These are phyloP conservation scores for Backusella psychrophila DNA, from an alignment of 192 early-diverging fungal species.

Conservation along the genomic window DNA sequence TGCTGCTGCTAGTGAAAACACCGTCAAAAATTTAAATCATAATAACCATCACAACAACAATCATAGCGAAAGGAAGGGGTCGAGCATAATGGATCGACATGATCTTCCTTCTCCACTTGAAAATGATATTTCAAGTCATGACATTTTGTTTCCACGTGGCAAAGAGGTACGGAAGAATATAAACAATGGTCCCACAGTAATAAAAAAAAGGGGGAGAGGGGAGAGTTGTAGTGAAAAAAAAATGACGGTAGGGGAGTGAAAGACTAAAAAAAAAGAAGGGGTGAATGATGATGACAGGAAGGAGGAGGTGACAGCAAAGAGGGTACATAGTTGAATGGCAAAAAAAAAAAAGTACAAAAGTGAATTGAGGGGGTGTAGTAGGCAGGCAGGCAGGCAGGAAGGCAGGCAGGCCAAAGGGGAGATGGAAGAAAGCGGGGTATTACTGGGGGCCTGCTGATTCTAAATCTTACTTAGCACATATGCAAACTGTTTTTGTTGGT, in stretches of 20 bases:
- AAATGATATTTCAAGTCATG: slow-evolving; percentile 2
- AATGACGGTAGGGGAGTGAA: background rate
- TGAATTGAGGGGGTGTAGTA: background rate
- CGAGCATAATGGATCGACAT: background rate
- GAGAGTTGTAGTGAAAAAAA: background rate
- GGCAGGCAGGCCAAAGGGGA: background rate
- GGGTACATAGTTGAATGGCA: background rate
- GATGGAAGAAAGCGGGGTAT: background rate
- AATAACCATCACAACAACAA: background rate
- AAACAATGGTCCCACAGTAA: background rate
- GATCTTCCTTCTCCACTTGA: slow-evolving; percentile 5
- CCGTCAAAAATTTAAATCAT: background rate
- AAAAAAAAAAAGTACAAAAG: background rate
- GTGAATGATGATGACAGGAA: background rate
- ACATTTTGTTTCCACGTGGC: slow-evolving; percentile 1
- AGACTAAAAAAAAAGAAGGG: background rate
- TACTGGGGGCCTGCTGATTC: background rate
- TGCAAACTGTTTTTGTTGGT: slow-evolving; percentile 10
- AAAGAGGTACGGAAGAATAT: slow-evolving; percentile 4
- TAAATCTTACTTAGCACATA: slow-evolving; percentile 14
- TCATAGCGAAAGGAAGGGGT: background rate
- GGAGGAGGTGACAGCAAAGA: background rate
- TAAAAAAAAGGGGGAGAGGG: background rate
- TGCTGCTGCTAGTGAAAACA: background rate
- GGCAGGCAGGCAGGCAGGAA: background rate